A percentile compares a stretch with the other conserved stretches of the same genome.
phyloP scores from a whole-genome alignment of 768 basidiomycete species.

The Tricholoma terreum region DNA sequence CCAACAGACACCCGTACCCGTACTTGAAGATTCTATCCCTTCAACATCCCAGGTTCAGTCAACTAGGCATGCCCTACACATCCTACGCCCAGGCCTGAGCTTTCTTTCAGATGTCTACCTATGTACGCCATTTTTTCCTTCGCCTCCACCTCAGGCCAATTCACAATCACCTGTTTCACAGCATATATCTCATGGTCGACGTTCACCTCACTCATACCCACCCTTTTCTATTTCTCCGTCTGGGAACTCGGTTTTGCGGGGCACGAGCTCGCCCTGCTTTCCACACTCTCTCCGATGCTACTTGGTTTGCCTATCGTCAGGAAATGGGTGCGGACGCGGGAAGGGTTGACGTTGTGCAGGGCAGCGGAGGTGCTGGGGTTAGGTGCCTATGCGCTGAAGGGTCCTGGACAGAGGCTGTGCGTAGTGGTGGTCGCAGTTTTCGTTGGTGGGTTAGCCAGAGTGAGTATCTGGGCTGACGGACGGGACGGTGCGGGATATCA shows the following conservation, averaged over 20 bases:
- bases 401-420: conserved; percentile 52
- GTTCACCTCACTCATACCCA: conserved; percentile 73
- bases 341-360: conserved; percentile 29
- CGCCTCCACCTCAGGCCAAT: background rate
- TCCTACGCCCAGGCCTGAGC: conserved; percentile 14
- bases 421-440: conserved; percentile 51
- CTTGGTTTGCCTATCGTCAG: conserved; percentile 47
- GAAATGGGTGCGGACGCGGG: conserved; percentile 42
- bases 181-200: conserved; percentile 83
- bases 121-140: conserved; percentile 38
- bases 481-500: conserved; percentile 40
- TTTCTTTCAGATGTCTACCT: conserved; percentile 50
- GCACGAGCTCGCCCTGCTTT: conserved; percentile 71
- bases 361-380: conserved; percentile 40
- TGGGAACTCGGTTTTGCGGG: conserved; percentile 88
- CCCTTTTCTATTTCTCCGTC: conserved; percentile 89
- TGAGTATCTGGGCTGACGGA: conserved; percentile 41
- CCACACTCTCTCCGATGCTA: conserved; percentile 65
- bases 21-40: background rate
- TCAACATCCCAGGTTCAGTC: background rate
- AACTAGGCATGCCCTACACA: background rate
- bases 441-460: conserved; percentile 43
- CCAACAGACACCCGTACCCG: background rate
- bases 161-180: conserved; percentile 22
- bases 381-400: conserved; percentile 48